Conservation (phyloP, 1,284 basidiomycete genomes). For the Ustilago hordei region DNA sequence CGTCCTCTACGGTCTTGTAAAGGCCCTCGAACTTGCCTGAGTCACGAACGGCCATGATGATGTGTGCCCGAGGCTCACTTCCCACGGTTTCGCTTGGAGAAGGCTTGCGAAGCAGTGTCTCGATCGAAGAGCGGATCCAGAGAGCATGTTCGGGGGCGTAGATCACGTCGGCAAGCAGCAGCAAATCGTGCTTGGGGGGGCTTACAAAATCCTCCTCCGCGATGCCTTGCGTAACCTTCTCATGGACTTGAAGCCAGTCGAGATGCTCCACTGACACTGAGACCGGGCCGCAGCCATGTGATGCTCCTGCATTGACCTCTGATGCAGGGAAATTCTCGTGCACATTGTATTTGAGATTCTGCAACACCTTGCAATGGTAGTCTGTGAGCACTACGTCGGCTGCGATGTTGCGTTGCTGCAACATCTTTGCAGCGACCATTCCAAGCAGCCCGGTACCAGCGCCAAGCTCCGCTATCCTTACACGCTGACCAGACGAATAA, state of each 20-base stretch:
- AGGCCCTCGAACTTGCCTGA: constrained; percentile 51
- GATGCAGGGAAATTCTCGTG: constrained; percentile 24
- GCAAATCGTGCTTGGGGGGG: constrained; percentile 29
- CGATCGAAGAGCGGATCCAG: constrained; percentile 49
- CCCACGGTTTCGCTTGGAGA: background rate
- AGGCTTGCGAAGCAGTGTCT: constrained; percentile 33
- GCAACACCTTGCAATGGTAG: constrained; percentile 45
- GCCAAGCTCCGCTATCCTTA: constrained; percentile 43
- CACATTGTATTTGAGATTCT: constrained; percentile 40
- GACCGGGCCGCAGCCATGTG: background rate
- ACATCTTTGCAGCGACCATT: constrained; percentile 40
- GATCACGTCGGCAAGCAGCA: constrained; percentile 48
- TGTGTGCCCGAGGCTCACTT: constrained; percentile 28
- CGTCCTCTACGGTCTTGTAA: constrained; percentile 36
- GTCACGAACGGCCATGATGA: constrained; percentile 45
- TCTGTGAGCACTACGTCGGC: constrained; percentile 50
- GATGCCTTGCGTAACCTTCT: constrained; percentile 6
- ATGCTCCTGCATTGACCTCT: no score
- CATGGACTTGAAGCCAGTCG: constrained; percentile 44
- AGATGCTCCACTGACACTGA: constrained; percentile 36
- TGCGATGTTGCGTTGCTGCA: constrained; percentile 11
- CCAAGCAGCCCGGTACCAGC: constrained; percentile 52
- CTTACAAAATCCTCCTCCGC: background rate
- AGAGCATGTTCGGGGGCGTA: constrained; percentile 44
- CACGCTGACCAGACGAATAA: background rate